Evolutionary conservation across 2,329 filamentous ascomycete genomes (phyloP), one percentile per base, ranked within the genome.

Genomic region (Leptoxyphium fumago): DNA sequence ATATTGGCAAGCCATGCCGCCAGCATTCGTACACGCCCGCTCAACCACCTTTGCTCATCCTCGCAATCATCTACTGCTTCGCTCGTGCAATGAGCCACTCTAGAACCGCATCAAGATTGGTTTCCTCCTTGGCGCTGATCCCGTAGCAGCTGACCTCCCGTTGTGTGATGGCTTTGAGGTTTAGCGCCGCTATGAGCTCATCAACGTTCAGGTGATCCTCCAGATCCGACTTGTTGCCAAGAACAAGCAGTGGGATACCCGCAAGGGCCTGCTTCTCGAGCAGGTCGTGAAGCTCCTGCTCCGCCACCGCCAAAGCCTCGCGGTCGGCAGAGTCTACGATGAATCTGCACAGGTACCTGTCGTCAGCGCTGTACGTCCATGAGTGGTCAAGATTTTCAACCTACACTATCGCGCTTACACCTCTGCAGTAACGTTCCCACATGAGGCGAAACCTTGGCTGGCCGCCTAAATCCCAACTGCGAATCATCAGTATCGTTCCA

Each of bases 371-470:
- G 21, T 26, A 7, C 21, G 7, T 26, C 21, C 8, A 8, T 15
- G 4, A 39, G 30, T 21, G 5, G 9, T 1, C 8, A 11, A 10
- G 29, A 29, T 26, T 29, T 13, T n/a, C 18, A 41, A 54, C 73
- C 64, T 72, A 81, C 75, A 98, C 84, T 55, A 98, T 95, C 55
- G 89, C 89, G 67, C 94, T 94, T 54, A 96, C 91, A 43, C 87
- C 91, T 51, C 88, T 85, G 67, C 91, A 96, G 65, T 98, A 98
- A 60, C 91, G 76, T 72, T 98, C 91, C 91, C 91, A 98, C 91
- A 98, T 98, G 55, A 85, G 84, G 59, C 91, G 84, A 70, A 96
- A 98, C 52, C 89, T 78, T 55, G 91, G 89, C 68, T 98, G 91
- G 43, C 91, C 91, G 55, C 91, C 91, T 51, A 98, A 78, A 69